Percentiles rank a stretch among this genome's conserved stretches.
phyloP scores from a whole-genome alignment of 345 rosid species.

The Hypericum perforatum region DNA sequence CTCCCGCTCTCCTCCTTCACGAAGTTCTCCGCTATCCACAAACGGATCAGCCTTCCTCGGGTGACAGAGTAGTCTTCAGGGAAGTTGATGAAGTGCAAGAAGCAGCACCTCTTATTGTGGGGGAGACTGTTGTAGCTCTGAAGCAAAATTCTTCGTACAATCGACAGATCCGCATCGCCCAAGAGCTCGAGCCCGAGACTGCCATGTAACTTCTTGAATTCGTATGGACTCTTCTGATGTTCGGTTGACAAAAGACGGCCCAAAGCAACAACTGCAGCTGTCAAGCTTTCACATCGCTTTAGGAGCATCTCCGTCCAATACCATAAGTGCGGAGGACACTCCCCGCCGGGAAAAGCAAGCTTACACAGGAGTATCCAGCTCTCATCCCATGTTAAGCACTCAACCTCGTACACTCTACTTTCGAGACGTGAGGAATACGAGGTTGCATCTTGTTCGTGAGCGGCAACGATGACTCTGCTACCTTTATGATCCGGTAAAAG shows the following conservation, averaged over 20 bases:
- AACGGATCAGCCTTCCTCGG: neutral
- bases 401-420: neutral
- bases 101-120: constrained; percentile 10
- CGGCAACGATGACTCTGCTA: too few species aligned
- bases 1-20: too few species aligned
- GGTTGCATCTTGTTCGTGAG: too few species aligned
- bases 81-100: constrained; percentile 15
- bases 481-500: too few species aligned
- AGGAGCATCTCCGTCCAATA: constrained; percentile 4
- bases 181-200: constrained; percentile 4
- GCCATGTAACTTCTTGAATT: constrained; percentile 11
- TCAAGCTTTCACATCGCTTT: constrained; percentile 17
- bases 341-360: constrained; percentile 7
- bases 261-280: constrained; percentile 4
- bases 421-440: too few species aligned
- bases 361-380: constrained; percentile 6
- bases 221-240: neutral
- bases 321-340: constrained; percentile 5
- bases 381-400: neutral
- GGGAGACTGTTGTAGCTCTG: constrained; percentile 17
- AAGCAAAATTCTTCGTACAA: neutral
- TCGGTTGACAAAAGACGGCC: constrained; percentile 6
- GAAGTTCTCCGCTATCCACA: too few species aligned
- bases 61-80: constrained; percentile 12
- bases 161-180: neutral